Evolutionary conservation across 352 stramenopile species (phyloP).

Genomic region (Discostella stelligera): DNA sequence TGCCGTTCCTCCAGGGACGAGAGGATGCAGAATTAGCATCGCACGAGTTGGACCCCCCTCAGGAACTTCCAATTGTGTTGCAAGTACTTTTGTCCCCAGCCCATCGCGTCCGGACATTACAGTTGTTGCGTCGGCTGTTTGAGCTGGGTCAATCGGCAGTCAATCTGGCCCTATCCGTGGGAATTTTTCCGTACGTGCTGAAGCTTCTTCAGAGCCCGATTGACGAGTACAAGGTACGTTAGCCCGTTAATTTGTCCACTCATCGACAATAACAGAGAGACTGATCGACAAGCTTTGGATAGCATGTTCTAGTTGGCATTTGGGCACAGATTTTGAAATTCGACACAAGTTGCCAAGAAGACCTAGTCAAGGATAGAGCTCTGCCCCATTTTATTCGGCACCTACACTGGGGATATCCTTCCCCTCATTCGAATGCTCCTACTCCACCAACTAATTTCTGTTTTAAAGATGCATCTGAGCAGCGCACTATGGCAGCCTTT

Average conservation of each 20-base stretch:
- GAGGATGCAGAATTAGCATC: conserved; percentile 21
- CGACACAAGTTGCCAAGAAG: conserved; percentile 92
- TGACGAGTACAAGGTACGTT: conserved; percentile 87
- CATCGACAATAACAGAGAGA: neutral
- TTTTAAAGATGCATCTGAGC: conserved; percentile 84
- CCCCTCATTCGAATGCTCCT: neutral
- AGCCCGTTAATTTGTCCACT: neutral
- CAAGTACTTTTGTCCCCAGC: conserved; percentile 95
- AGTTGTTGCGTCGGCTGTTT: conserved; percentile 94
- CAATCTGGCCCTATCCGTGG: conserved; percentile 89
- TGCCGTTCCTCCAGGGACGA: conserved; percentile 44
- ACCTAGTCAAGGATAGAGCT: conserved; percentile 95
- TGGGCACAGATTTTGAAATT: conserved; percentile 95
- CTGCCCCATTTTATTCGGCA: conserved; percentile 95
- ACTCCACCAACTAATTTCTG: conserved; percentile 6
- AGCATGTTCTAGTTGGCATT: conserved; percentile 89
- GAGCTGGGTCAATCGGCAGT: conserved; percentile 88
- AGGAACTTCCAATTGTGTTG: conserved; percentile 97
- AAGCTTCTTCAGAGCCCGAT: conserved; percentile 95
- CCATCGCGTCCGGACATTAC: conserved; percentile 93
- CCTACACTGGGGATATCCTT: conserved; percentile 67
- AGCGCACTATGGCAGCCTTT: conserved; percentile 95
- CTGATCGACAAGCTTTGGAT: neutral
- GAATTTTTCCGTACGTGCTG: conserved; percentile 98
- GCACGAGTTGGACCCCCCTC: conserved; percentile 84